Evolutionary conservation across 2,329 filamentous ascomycete genomes (phyloP).

Genomic region (Xylaria sp.): DNA sequence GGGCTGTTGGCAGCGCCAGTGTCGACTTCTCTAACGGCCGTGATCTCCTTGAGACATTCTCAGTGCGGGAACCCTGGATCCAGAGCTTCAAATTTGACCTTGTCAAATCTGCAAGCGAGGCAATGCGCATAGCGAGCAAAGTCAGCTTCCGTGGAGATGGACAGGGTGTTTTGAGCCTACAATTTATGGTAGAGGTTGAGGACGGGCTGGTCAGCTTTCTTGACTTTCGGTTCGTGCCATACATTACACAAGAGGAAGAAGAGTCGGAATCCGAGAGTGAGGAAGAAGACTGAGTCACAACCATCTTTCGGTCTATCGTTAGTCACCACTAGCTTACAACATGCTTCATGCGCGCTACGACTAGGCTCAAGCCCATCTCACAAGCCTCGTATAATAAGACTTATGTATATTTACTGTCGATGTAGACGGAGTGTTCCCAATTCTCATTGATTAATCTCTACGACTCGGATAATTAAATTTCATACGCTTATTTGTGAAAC

Average conservation of each 20-base stretch:
- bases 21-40: slow-evolving; percentile 74
- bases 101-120: slow-evolving; percentile 84
- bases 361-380: neutral
- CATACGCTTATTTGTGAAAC: neutral
- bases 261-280: slow-evolving; percentile 58
- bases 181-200: slow-evolving; percentile 95
- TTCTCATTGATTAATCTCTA: neutral
- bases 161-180: slow-evolving; percentile 90
- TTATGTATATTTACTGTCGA: neutral
- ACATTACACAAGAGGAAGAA: slow-evolving; percentile 70
- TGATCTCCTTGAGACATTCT: slow-evolving; percentile 79
- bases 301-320: neutral
- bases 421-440: neutral
- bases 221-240: slow-evolving; percentile 85
- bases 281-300: slow-evolving; percentile 47
- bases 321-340: neutral
- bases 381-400: neutral
- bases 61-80: slow-evolving; percentile 67
- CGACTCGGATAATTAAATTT: neutral
- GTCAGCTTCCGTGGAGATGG: slow-evolving; percentile 89
- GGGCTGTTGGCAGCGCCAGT: slow-evolving; percentile 69
- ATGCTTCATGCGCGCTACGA: neutral
- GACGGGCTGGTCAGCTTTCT: slow-evolving; percentile 76
- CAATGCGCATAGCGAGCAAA: slow-evolving; percentile 94
- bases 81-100: slow-evolving; percentile 90